Percentiles rank a stretch among this genome's conserved stretches.
Evolutionary conservation across 2,329 filamentous ascomycete genomes (phyloP).

Genomic region (Claviceps capensis): DNA sequence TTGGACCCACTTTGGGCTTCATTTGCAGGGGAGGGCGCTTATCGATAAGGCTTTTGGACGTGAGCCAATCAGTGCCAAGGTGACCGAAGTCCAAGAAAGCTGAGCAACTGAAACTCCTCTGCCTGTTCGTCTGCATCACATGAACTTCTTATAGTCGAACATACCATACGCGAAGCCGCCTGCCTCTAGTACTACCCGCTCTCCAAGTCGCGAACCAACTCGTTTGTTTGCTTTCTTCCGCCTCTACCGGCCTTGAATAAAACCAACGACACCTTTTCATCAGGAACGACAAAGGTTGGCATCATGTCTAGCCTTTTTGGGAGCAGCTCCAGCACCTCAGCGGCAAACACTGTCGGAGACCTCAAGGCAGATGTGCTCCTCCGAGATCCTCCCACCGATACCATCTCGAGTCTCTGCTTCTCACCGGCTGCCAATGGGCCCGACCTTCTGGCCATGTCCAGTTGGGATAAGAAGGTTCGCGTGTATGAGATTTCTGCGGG

Average conservation of each 20-base stretch:
- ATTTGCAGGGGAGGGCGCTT: neutral
- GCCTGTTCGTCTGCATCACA: neutral
- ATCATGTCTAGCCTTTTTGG: conserved; percentile 54
- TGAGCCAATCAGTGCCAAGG: conserved; percentile 2
- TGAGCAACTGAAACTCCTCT: neutral
- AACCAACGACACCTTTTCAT: neutral
- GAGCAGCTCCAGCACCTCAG: conserved; percentile 34
- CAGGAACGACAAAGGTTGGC: neutral
- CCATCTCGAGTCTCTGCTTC: conserved; percentile 78
- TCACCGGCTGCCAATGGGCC: conserved; percentile 42
- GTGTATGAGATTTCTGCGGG: conserved; percentile 81
- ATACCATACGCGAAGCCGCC: neutral
- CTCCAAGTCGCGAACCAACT: neutral
- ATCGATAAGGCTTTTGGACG: neutral
- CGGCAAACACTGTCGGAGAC: conserved; percentile 70
- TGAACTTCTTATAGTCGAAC: neutral
- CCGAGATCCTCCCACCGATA: conserved; percentile 68
- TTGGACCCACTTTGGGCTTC: conserved; percentile 7
- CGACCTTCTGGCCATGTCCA: conserved; percentile 79
- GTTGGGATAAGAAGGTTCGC: conserved; percentile 96
- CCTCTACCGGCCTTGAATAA: neutral
- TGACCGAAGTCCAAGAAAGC: neutral
- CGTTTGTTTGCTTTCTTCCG: neutral
- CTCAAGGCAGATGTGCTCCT: conserved; percentile 79
- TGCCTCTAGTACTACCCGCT: neutral